Evolutionary conservation across 768 basidiomycete genomes (phyloP).

Genomic region (Punctularia strigosozonata): DNA sequence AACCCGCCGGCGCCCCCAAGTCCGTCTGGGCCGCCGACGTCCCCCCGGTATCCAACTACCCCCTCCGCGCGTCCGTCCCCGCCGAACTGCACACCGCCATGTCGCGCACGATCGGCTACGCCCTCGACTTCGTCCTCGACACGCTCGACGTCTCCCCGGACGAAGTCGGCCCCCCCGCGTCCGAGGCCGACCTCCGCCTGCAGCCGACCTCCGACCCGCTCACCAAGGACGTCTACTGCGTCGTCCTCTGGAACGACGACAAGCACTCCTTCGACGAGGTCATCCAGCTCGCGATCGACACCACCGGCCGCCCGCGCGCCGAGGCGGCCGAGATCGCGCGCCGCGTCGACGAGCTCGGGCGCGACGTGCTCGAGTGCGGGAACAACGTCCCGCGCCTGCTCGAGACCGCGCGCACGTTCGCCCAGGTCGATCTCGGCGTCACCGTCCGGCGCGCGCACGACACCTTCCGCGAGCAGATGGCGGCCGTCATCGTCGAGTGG

Average conservation of each 20-base stretch:
- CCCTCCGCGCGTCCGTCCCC: slow-evolving; percentile 43
- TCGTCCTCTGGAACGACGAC: slow-evolving; percentile 94
- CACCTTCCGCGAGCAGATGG: slow-evolving; percentile 80
- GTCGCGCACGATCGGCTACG: slow-evolving; percentile 61
- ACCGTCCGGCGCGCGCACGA: slow-evolving; percentile 82
- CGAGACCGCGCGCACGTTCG: slow-evolving; percentile 67
- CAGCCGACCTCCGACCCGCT: slow-evolving; percentile 72
- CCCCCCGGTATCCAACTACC: slow-evolving; percentile 49
- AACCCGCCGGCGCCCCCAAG: slow-evolving; percentile 29
- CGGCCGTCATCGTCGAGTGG: slow-evolving; percentile 78
- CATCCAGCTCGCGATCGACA: slow-evolving; percentile 55
- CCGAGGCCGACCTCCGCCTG: slow-evolving; percentile 58
- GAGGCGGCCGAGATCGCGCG: slow-evolving; percentile 47
- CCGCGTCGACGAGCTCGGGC: slow-evolving; percentile 66
- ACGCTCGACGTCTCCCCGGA: slow-evolving; percentile 76
- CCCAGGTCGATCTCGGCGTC: slow-evolving; percentile 85
- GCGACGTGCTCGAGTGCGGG: slow-evolving; percentile 70
- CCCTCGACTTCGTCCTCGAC: slow-evolving; percentile 74
- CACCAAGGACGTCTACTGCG: slow-evolving; percentile 67
- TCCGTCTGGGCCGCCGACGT: slow-evolving; percentile 34
- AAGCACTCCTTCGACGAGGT: slow-evolving; percentile 91
- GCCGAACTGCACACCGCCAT: slow-evolving; percentile 65
- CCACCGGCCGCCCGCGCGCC: slow-evolving; percentile 35
- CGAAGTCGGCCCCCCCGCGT: slow-evolving; percentile 53
- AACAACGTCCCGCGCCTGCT: slow-evolving; percentile 42